Evolutionary conservation across 2,329 filamentous ascomycete species (phyloP).

Genomic region (Eutypella sp.): DNA sequence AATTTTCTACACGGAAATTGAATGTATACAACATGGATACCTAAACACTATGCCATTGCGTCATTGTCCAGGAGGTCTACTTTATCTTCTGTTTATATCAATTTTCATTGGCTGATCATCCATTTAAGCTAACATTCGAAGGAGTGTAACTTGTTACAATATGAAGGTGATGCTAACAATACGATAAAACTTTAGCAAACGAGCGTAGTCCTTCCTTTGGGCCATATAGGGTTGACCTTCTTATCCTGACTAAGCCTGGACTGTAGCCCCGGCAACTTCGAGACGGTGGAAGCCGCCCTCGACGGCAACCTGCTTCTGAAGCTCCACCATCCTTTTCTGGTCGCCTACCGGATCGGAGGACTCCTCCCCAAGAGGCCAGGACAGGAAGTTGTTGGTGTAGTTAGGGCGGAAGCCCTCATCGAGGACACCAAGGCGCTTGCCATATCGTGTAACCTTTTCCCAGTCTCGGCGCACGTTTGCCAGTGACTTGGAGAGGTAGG

Average conservation of each 20-base stretch:
- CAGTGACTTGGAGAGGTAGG: slow-evolving; percentile 69
- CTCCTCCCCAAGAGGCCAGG: slow-evolving; percentile 60
- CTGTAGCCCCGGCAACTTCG: not conserved
- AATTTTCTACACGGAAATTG: no score
- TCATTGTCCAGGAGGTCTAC: no score
- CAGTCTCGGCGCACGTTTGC: slow-evolving; percentile 73
- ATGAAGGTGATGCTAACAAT: no score
- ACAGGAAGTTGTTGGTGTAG: slow-evolving; percentile 68
- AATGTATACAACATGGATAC: no score
- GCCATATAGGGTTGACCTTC: no score
- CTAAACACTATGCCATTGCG: no score
- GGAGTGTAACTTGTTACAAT: no score
- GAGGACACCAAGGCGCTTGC: slow-evolving; percentile 66
- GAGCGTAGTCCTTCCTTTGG: not conserved
- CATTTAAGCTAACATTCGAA: no score
- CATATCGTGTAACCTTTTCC: slow-evolving; percentile 72
- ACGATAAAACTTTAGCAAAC: no score
- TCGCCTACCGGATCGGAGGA: slow-evolving; percentile 64
- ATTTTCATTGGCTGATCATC: no score
- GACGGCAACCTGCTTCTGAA: slow-evolving; percentile 62
- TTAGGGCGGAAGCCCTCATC: slow-evolving; percentile 61
- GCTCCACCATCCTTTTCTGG: slow-evolving; percentile 66
- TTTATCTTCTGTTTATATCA: no score
- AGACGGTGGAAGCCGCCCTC: slow-evolving; percentile 61
- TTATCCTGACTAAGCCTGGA: not conserved